Base-by-base conservation (phyloP, 345 rosid species). In the Gossypium turneri region DNA sequence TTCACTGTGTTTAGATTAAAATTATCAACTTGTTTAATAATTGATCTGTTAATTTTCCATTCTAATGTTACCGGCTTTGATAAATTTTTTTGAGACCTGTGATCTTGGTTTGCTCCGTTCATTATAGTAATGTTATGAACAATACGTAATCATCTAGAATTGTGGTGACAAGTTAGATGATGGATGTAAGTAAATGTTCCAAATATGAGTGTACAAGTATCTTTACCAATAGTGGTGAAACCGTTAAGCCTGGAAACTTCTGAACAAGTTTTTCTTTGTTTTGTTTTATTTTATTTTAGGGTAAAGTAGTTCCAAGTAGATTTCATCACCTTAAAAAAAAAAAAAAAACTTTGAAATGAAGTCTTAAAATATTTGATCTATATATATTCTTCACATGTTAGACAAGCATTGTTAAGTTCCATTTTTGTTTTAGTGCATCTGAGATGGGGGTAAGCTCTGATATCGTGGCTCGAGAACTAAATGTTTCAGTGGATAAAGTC, bases 381-480 rank as follows among this genome's bases (percentile, higher is more conserved):
- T 47, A 34, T 29, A 29, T 34, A 7, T 25, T 10, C 8, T 27
- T 45, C 24, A 16, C 25, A 11, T 60, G 9, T 41, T 11, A 1
- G 22, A 16, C 48, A 22, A 12, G 64, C 19, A 9, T 38, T 50
- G 6, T 45, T 15, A 65, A n/a, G 60, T 53, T 22, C 8, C 22
- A 34, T 11, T 62, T 2, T 29, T 72, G 7, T 57, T 45, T 77
- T 56, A 93, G 99, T 24, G 77, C 72, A 50, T 75, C 78, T n/a
- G 88, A 86, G 73, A 85, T 76, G 79, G 98, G 99, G 73, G 89
- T 85, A 22, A 90, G 88, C 66, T 73, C 84, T 61, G 79, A 84
- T 64, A 81, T 81, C 29, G 82, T 92, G 66, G 88, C 94, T 45
- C 89, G 75, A 17, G 87, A 88, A 24, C 87, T 95, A 43, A 79